Evolutionary conservation across 2,329 filamentous ascomycete species (phyloP).

Genomic region (Endothia cerciana): DNA sequence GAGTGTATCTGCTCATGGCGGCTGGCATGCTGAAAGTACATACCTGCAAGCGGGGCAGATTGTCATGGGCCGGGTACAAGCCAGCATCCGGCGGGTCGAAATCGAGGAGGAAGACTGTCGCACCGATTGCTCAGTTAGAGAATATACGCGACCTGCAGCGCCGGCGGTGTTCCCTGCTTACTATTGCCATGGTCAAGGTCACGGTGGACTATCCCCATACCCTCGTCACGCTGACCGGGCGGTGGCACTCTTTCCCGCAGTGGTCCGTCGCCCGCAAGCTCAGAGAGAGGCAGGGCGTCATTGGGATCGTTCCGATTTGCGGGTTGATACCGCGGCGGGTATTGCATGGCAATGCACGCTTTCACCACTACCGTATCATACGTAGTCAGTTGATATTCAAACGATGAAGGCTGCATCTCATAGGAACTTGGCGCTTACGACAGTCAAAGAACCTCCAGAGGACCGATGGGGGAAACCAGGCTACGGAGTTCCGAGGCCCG

Average conservation of each 20-base stretch:
- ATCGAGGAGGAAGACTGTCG: neutral
- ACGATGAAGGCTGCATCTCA: neutral
- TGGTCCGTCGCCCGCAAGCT: neutral
- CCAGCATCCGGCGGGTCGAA: neutral
- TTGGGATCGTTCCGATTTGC: neutral
- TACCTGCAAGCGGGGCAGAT: neutral
- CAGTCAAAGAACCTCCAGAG: conserved; percentile 31
- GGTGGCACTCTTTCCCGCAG: conserved; percentile 8
- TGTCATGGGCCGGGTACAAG: neutral
- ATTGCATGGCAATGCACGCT: conserved; percentile 30
- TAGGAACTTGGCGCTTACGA: neutral
- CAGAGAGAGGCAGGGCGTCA: neutral
- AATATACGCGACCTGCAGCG: neutral
- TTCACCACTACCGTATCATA: conserved; percentile 19
- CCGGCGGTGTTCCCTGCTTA: neutral
- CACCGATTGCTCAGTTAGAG: neutral
- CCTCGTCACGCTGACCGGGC: neutral
- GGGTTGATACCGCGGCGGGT: conserved; percentile 22
- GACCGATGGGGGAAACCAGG: conserved; percentile 4
- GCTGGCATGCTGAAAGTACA: neutral
- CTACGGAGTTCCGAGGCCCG: neutral
- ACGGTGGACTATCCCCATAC: conserved; percentile 4
- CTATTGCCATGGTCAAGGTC: conserved; percentile 12
- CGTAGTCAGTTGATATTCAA: neutral
- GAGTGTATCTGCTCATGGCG: too few species aligned